Conservation (phyloP, 306 rosid species). For the Quercus variabilis region DNA sequence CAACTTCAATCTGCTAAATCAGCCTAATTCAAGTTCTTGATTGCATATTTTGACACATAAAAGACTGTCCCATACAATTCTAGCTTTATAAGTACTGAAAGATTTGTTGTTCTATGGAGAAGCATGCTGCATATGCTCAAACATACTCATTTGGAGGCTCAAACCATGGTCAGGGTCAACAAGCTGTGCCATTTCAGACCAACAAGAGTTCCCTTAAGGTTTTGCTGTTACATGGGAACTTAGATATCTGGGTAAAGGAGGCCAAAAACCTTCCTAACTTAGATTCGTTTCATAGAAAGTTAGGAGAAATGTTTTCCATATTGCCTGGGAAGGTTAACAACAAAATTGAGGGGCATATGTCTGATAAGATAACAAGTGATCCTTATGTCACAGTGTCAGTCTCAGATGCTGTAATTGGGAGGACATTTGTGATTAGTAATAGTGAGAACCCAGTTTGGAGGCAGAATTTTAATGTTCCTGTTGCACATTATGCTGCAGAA, state of each 20-base stretch:
- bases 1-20: not conserved
- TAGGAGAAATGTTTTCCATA: conserved; percentile 46
- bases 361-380: conserved; percentile 42
- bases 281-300: conserved; percentile 60
- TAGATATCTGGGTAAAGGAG: conserved; percentile 52
- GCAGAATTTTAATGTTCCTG: conserved; percentile 73
- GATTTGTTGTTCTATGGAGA: conserved; percentile 34
- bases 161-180: conserved; percentile 54
- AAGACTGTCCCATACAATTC: not conserved
- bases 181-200: conserved; percentile 54
- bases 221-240: conserved; percentile 67
- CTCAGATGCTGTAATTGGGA: conserved; percentile 56
- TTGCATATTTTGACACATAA: not conserved
- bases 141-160: conserved; percentile 63
- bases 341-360: conserved; percentile 33
- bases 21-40: not conserved
- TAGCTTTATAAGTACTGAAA: not conserved
- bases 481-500: conserved; percentile 76
- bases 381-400: conserved; percentile 39
- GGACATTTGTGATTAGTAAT: conserved; percentile 71
- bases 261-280: conserved; percentile 78
- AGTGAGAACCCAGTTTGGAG: conserved; percentile 73
- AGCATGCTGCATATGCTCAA: conserved; percentile 29
- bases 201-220: conserved; percentile 39
- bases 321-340: conserved; percentile 32